phyloP scores from a whole-genome alignment of 768 basidiomycete genomes.

The Coprinopsis sp. region DNA sequence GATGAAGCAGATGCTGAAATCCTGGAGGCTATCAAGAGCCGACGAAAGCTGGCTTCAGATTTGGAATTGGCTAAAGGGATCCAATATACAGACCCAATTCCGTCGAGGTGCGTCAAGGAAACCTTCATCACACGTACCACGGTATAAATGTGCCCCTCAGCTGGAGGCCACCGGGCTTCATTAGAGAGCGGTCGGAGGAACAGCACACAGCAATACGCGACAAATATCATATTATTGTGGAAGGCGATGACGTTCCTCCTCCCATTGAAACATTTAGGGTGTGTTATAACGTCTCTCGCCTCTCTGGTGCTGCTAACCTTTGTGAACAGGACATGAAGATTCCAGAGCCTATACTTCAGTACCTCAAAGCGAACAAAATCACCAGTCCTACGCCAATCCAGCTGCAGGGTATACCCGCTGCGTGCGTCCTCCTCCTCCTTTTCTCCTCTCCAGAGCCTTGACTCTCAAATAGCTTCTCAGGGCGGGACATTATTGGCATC shows the following conservation, averaged over 20 bases:
- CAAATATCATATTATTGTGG: constrained; percentile 91
- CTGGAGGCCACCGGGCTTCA: constrained; percentile 84
- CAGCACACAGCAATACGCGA: constrained; percentile 75
- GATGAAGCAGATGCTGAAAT: constrained; percentile 91
- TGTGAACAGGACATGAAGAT: constrained; percentile 90
- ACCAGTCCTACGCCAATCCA: constrained; percentile 91
- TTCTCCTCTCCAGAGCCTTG: constrained; percentile 10
- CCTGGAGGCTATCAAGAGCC: constrained; percentile 83
- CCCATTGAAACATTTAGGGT: constrained; percentile 88
- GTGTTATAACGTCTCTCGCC: constrained; percentile 10
- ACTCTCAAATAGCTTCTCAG: constrained; percentile 64
- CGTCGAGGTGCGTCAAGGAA: constrained; percentile 57
- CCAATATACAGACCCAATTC: constrained; percentile 80
- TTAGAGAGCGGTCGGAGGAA: constrained; percentile 65
- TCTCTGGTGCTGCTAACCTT: constrained; percentile 6
- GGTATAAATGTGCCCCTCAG: constrained; percentile 33
- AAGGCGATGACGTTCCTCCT: constrained; percentile 90
- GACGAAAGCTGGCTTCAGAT: constrained; percentile 88
- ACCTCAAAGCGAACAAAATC: constrained; percentile 83
- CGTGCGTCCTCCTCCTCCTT: constrained; percentile 47
- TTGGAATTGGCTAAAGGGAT: constrained; percentile 93
- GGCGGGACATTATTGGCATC: constrained; percentile 97
- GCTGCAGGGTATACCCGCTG: constrained; percentile 92
- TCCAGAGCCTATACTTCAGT: constrained; percentile 78
- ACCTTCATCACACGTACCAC: constrained; percentile 2